These are phyloP conservation scores for Physcomitrellopsis africana DNA, from an alignment of 225 moss, liverwort and hornwort species.

Conservation along the genomic window DNA sequence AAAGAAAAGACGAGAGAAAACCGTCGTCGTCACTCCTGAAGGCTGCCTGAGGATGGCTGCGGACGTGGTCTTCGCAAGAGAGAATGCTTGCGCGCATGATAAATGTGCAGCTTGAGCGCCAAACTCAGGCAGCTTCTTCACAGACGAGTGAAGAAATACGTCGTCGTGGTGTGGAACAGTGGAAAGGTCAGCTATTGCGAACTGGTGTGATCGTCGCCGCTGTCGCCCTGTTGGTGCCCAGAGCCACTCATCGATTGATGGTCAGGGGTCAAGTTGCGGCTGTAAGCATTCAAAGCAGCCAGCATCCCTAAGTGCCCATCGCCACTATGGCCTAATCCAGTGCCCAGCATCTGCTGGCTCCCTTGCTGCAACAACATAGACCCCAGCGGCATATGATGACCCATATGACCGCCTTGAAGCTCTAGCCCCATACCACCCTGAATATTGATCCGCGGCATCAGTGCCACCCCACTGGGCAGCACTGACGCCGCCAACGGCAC, in stretches of 20 bases:
- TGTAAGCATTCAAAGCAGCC: conserved; percentile 98
- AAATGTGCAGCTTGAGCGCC: conserved; percentile 21
- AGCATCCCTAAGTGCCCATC: conserved; percentile 96
- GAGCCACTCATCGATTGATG: conserved; percentile 97
- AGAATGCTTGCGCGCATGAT: conserved; percentile 5
- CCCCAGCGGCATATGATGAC: conserved; percentile 90
- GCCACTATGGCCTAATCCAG: conserved; percentile 81
- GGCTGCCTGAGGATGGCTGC: conserved; percentile 2
- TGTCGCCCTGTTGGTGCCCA: conserved; percentile 97
- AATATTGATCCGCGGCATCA: conserved; percentile 96
- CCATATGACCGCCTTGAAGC: conserved; percentile 89
- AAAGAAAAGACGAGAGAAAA: conserved; percentile 37
- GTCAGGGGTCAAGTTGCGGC: conserved; percentile 84
- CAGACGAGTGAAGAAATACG: conserved; percentile 4
- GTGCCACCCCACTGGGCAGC: conserved; percentile 82
- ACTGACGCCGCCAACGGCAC: conserved; percentile 80
- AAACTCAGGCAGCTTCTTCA: conserved; percentile 14
- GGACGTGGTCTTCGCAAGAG: conserved; percentile 17
- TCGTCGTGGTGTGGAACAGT: background rate
- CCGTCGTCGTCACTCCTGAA: conserved; percentile 25
- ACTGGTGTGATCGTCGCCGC: conserved; percentile 97
- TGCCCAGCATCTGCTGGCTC: conserved; percentile 71
- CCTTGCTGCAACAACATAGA: conserved; percentile 98
- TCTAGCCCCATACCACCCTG: conserved; percentile 93
- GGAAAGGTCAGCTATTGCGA: conserved; percentile 65